Evolutionary conservation across 495 filamentous ascomycete genomes (phyloP), one percentile per base, ranked within the genome.

Genomic region (Talaromyces wortmannii): DNA sequence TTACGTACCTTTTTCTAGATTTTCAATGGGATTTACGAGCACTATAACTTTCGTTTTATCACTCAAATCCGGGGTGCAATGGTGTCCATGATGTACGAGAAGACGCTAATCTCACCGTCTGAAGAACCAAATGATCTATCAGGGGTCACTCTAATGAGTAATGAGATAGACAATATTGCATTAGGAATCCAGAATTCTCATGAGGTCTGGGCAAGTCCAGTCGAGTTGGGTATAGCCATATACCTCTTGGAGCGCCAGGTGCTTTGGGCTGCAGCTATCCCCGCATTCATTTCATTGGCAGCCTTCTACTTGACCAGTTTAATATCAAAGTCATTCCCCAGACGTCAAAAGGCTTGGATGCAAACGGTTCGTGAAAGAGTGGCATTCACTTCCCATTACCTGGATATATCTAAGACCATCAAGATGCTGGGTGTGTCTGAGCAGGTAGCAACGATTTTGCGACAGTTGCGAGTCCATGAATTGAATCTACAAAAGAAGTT

Each of bases 101-200:
- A 74, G 55, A 75, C 82, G 6, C 75, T 60, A 29, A 59, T 59
- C 5, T 59, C 65, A n/a, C 70, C 57, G 42, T 59, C 71, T 5
- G 62, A 62, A 2, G 59, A 58, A 6, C 57, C 66, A 0, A 72
- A 75, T 53, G 61, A 74, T 48, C 63, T 76, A 5, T 65, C 77
- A 18, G 76, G 79, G 0, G 52, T 85, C 4, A 86, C 85, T 0
- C 65, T 87, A 6, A 85, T 86, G 76, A 87, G 78, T 68, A 82
- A 80, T 5, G 82, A 86, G 57, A 68, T 84, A 6, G 81, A 84
- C 57, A 61, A 78, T 17, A 77, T 84, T 30, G 70, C 68, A 6
- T 63, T 67, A 32, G 79, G 74, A 3, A 73, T 75, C 63, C 64
- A 71, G 18, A 66, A 63, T 23, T 65, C 82, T 51, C 79, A 86